A percentile compares a stretch with the other conserved stretches of the same genome.
Conservation (phyloP, 305 asterid genomes). For the Coffea humblotiana region DNA sequence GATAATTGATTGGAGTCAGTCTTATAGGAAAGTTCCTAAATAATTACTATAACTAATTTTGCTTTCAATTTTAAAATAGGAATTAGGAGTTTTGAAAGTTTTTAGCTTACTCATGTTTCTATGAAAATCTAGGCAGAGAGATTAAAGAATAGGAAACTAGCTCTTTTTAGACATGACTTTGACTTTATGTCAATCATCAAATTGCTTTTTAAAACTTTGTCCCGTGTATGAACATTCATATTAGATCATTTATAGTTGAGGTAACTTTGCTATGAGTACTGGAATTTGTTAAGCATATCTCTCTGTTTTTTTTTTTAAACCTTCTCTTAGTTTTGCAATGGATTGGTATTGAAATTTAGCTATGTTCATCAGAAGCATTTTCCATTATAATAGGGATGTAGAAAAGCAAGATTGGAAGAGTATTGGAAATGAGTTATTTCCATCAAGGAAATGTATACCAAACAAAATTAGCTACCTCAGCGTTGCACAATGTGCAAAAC, state of each 20-base stretch:
- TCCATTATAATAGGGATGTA: background rate
- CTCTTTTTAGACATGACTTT: no score
- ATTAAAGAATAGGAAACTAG: no score
- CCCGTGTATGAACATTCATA: background rate
- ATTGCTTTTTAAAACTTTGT: background rate
- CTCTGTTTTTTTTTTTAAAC: no score
- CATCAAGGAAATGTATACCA: slow-evolving; percentile 5
- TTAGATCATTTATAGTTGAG: background rate
- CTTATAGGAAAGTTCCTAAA: no score
- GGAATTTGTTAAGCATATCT: background rate
- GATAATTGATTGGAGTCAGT: no score
- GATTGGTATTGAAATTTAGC: background rate
- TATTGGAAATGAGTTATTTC: background rate
- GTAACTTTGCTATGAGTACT: background rate
- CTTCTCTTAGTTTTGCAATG: background rate
- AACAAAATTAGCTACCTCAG: slow-evolving; percentile 63
- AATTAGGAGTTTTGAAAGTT: no score
- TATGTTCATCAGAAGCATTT: background rate
- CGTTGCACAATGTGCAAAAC: slow-evolving; percentile 95
- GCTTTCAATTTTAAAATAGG: no score
- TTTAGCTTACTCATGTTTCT: no score
- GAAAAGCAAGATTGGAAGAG: slow-evolving; percentile 9
- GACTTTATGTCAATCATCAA: background rate
- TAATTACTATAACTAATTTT: no score
- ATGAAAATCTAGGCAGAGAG: no score